Evolutionary conservation across 2,329 filamentous ascomycete genomes (phyloP), one percentile per base, ranked within the genome.

Genomic region (Cytospora mali): DNA sequence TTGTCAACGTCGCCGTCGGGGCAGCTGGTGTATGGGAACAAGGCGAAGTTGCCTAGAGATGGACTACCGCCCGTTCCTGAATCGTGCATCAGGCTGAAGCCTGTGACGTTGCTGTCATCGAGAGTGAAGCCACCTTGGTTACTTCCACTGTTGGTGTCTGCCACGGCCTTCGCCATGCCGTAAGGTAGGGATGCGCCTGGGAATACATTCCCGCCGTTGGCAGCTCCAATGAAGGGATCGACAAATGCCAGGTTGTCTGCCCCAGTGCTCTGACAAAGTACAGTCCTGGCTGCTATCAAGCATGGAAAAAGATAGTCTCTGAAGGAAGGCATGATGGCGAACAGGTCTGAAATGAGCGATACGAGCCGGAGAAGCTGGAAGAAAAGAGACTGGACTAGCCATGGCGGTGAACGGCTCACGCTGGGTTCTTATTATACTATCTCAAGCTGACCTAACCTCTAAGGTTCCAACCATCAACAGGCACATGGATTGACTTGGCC

Each of bases 1-100:
- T 78, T 77, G 68, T 90, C 79, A 59, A 92, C 74, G 46, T 87
- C 81, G 64, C 89, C 84, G 16, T 77, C 80, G 0, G 82, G 79
- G 66, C 89, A 92, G 48, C 79, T 78, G 4, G 82, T 75, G 65
- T 90, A 88, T 0, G 88, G 81, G 66, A 92, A 92, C 1, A 92
- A 76, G 0, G 90, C 87, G 58, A 92, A 92, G 70, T 91, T 91
- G 16, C 89, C 90, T 18, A 92, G 75, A 4, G 87, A 91, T 0
- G 88, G 84, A 1, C 75, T 74, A 9, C 80, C 79, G 25, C 84
- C 84, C 0, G 83, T 86, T 1, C 84, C 84, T 2, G 81, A 84
- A 69, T 87, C 84, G 69, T 86, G 84, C 75, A 86, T 78, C 42
- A 81, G 78, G 14, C 81, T 84, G 72, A 86, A 87, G 16, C 84